A percentile compares a stretch with the other conserved stretches of the same genome.
phyloP scores from a whole-genome alignment of 2,329 filamentous ascomycete species.

The Pyrenophora seminiperda region DNA sequence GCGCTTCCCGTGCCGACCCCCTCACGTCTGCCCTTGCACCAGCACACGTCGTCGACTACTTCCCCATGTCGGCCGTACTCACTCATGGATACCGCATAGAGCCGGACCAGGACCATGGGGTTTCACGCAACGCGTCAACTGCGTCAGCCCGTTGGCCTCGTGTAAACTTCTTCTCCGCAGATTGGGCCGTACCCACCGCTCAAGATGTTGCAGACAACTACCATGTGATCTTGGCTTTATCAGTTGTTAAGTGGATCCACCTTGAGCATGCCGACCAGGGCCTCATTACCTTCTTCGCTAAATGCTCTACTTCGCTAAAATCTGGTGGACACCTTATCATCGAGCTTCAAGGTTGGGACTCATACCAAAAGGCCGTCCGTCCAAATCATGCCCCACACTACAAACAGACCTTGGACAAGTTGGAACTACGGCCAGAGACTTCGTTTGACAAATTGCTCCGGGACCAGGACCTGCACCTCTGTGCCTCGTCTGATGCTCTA shows the following conservation, averaged over 20 bases:
- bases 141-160: conserved; percentile 30
- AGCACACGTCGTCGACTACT: conserved; percentile 38
- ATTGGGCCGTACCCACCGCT: conserved; percentile 39
- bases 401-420: conserved; percentile 26
- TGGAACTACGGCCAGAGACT: conserved; percentile 43
- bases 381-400: conserved; percentile 44
- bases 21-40: conserved; percentile 19
- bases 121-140: conserved; percentile 17
- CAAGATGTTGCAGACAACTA: conserved; percentile 35
- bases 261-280: conserved; percentile 45
- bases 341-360: conserved; percentile 46
- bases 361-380: conserved; percentile 45
- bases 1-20: conserved; percentile 43
- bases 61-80: conserved; percentile 45
- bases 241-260: conserved; percentile 50
- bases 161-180: conserved; percentile 41
- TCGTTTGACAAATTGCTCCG: conserved; percentile 39
- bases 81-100: conserved; percentile 41
- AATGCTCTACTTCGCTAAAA: conserved; percentile 37
- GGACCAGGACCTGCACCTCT: conserved; percentile 33
- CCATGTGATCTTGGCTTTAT: conserved; percentile 47
- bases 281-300: conserved; percentile 39
- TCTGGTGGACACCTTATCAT: conserved; percentile 41
- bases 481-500: conserved; percentile 36
- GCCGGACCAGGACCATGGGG: conserved; percentile 23